Evolutionary conservation across 345 rosid species (phyloP).

Genomic region (Firmiana major): DNA sequence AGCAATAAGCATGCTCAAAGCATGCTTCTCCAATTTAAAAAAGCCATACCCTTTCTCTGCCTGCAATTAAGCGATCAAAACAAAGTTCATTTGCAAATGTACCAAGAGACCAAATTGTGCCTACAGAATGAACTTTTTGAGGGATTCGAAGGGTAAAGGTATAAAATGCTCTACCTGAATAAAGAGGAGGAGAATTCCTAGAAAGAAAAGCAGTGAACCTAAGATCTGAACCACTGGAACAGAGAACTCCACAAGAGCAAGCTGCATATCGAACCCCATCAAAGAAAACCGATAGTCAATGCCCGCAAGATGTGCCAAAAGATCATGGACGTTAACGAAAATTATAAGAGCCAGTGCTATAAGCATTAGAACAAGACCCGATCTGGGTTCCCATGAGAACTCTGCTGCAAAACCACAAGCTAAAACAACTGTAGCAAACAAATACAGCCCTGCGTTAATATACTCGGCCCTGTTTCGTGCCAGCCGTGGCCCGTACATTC

Average conservation of each 20-base stretch:
- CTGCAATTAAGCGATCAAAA: conserved; percentile 25
- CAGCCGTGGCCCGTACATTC: conserved; percentile 62
- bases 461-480: conserved; percentile 62
- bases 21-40: conserved; percentile 50
- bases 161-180: conserved; percentile 43
- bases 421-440: conserved; percentile 59
- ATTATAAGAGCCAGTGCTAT: conserved; percentile 47
- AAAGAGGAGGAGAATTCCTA: conserved; percentile 58
- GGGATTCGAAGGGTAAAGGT: neutral
- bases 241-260: conserved; percentile 69
- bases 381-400: conserved; percentile 60
- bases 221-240: conserved; percentile 60
- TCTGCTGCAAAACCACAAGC: conserved; percentile 54
- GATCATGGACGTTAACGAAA: conserved; percentile 64
- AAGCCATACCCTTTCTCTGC: conserved; percentile 47
- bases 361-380: conserved; percentile 63
- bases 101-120: neutral
- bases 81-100: neutral
- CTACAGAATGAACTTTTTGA: neutral
- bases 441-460: conserved; percentile 67
- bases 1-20: conserved; percentile 60
- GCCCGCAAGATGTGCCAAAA: conserved; percentile 74
- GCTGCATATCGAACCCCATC: conserved; percentile 62
- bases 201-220: conserved; percentile 57
- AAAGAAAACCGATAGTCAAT: conserved; percentile 57